phyloP scores from a whole-genome alignment of 2,329 filamentous ascomycete genomes.

The Pestalotiopsis sp. region DNA sequence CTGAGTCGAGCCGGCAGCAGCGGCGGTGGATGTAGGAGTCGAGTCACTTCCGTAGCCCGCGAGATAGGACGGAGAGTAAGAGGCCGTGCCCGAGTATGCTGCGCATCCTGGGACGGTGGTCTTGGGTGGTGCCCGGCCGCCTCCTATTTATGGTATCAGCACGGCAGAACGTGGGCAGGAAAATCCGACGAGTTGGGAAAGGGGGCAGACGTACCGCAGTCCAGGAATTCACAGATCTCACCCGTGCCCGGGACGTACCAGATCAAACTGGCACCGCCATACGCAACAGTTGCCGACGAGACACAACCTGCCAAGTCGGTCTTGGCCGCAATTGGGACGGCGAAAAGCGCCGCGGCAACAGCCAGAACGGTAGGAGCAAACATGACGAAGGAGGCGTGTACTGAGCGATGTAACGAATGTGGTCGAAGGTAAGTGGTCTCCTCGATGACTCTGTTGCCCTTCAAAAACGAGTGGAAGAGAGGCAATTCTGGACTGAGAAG shows the following conservation, averaged over 20 bases:
- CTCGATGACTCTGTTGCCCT: no score
- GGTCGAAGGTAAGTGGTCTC: neutral
- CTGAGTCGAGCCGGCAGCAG: neutral
- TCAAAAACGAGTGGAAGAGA: no score
- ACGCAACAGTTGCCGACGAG: conserved; percentile 32
- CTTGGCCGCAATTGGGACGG: conserved; percentile 38
- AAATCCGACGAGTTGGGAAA: neutral
- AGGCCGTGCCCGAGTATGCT: conserved; percentile 56
- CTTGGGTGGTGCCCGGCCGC: conserved; percentile 66
- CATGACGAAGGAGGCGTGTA: neutral
- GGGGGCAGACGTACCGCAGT: conserved; percentile 52
- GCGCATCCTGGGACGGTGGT: conserved; percentile 64
- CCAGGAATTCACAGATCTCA: conserved; percentile 65
- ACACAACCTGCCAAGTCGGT: conserved; percentile 52
- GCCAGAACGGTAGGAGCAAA: neutral
- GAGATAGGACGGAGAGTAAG: conserved; percentile 55
- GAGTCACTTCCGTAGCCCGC: conserved; percentile 24
- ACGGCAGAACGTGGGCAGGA: neutral
- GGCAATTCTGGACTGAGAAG: neutral
- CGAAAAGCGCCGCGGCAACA: conserved; percentile 29
- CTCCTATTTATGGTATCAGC: conserved; percentile 26
- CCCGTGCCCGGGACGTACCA: conserved; percentile 66
- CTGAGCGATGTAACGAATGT: neutral
- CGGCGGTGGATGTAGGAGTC: neutral
- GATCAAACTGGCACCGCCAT: conserved; percentile 46